Evolutionary conservation across 495 filamentous ascomycete species (phyloP), one percentile per base, ranked within the genome.

Genomic region (Letharia columbiana): DNA sequence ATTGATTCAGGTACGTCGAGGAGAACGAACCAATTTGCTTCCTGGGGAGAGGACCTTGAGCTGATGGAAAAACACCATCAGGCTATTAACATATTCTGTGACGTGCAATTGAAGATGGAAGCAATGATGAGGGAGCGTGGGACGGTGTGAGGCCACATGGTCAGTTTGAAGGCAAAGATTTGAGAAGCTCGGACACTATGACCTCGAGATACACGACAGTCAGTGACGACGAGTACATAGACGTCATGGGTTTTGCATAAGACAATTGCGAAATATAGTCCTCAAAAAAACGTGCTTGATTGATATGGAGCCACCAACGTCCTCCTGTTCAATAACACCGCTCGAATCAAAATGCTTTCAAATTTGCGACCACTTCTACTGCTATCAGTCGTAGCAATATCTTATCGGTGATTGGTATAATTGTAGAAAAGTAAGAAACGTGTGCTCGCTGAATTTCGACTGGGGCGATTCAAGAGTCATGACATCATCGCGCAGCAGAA

Each of bases 71-170:
- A 18, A 33, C 13, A 18, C 18, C 2, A 15, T 31, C 4, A 61
- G 60, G 60, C 40, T 4, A 35, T 61, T n/a, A 61, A 44, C 17
- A 42, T n/a, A 31, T 61, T 61, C 41, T 61, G 60, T 45, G 23
- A 61, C 39, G 23, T 28, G 39, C 40, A 61, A 47, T 9, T 35
- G 28, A 61, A 47, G 41, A 61, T 61, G 40, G 60, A 61, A 61
- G 40, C 60, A 31, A 61, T 33, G 60, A 61, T 42, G 60, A 61
- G 37, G 41, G n/a, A 45, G 33, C 23, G 41, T 31, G 60, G 60
- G 23, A 41, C 12, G 6, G 40, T 61, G 13, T 28, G 23, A 45
- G 7, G 15, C 0, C 40, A 35, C 41, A 17, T 17, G 10, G 39
- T 45, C 20, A 33, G 0, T 17, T 11, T 37, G 2, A 18, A n/a